phyloP scores from a whole-genome alignment of 1,139 yeast genomes.

The Candida anutae region DNA sequence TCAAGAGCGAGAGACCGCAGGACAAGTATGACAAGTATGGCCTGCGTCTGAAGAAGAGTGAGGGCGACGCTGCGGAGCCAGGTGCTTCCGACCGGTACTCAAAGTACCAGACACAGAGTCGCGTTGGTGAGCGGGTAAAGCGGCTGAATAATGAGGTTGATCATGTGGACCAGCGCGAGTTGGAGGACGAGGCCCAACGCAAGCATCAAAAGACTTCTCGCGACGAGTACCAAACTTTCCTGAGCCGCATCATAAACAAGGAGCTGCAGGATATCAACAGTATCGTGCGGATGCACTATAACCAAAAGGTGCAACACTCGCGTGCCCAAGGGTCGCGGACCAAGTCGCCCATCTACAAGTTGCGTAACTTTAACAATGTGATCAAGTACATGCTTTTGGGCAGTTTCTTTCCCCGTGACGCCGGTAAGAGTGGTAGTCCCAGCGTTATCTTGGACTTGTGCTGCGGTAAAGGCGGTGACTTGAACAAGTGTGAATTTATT shows the following conservation, averaged over 20 bases:
- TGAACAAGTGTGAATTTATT: constrained; percentile 79
- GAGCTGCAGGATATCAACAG: constrained; percentile 39
- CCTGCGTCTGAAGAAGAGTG: constrained; percentile 6
- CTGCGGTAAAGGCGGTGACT: constrained; percentile 98
- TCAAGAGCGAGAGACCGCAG: constrained; percentile 18
- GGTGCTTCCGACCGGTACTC: constrained; percentile 15
- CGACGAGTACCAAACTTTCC: constrained; percentile 30
- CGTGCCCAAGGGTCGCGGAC: constrained; percentile 54
- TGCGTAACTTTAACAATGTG: constrained; percentile 86
- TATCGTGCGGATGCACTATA: constrained; percentile 76
- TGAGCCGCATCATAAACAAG: constrained; percentile 28
- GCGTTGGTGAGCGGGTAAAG: constrained; percentile 4
- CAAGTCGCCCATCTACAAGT: constrained; percentile 74
- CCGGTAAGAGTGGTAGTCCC: constrained; percentile 34
- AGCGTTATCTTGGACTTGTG: constrained; percentile 66
- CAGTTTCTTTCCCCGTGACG: constrained; percentile 44
- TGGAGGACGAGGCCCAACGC: constrained; percentile 1
- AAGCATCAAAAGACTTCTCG: constrained; percentile 2
- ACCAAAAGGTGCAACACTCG: constrained; percentile 70
- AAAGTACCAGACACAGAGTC: constrained; percentile 15
- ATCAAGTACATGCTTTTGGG: constrained; percentile 82
- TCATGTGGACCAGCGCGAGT: constrained; percentile 5
- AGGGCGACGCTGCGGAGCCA: constrained; percentile 1
- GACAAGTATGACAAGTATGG: constrained; percentile 39
- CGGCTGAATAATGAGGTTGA: constrained; percentile 10